Percentiles rank a stretch among this genome's conserved stretches.
Evolutionary conservation across 306 rosid genomes (phyloP).

Genomic region (Cucurbita argyrosperma): DNA sequence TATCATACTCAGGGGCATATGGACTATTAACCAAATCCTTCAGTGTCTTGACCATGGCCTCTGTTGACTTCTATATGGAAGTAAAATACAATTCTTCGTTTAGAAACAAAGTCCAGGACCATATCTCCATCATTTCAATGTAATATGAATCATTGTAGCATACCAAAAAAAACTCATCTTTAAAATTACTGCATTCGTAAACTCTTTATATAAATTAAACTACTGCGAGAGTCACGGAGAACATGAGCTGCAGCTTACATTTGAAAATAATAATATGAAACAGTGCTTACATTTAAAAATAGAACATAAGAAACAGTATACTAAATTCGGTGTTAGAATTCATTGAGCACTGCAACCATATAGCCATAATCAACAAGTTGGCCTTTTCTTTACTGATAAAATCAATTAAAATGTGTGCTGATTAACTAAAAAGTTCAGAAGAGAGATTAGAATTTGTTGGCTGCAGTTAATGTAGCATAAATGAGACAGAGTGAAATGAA

Average conservation of each 20-base stretch:
- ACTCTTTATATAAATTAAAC: neutral
- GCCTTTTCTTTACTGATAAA: neutral
- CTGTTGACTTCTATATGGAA: conserved; percentile 70
- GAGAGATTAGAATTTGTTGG: neutral
- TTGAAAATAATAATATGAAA: neutral
- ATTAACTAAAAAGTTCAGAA: neutral
- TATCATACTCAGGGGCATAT: conserved; percentile 87
- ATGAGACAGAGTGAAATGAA: neutral
- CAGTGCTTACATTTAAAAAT: neutral
- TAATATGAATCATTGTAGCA: neutral
- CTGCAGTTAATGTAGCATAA: neutral
- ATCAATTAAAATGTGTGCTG: neutral
- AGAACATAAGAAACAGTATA: neutral
- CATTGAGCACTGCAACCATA: neutral
- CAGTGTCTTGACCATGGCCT: conserved; percentile 70
- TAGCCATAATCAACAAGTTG: neutral
- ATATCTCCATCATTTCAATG: neutral
- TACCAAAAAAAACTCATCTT: neutral
- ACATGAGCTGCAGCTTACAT: neutral
- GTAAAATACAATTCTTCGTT: conserved; percentile 14
- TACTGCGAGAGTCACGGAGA: too few species aligned
- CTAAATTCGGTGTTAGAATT: neutral
- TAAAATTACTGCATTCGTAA: neutral
- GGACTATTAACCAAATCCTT: conserved; percentile 85
- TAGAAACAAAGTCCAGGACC: neutral